A percentile compares a stretch with the other conserved stretches of the same genome.
Evolutionary conservation across 768 basidiomycete genomes (phyloP).

Genomic region (Leccinum obscurum): DNA sequence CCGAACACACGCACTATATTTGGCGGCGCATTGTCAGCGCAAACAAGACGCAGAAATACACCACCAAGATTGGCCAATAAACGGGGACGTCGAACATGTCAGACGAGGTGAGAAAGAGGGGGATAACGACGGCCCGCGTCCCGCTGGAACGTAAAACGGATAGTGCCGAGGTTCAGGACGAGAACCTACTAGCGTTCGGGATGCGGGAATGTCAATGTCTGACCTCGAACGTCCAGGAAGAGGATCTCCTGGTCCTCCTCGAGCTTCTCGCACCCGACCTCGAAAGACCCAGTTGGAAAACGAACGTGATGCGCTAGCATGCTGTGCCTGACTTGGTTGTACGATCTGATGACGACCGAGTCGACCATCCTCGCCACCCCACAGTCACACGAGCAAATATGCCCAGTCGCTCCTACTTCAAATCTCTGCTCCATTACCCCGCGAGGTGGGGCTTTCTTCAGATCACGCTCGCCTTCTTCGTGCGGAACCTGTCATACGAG

Average conservation of each 20-base stretch:
- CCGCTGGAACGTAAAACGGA: constrained; percentile 44
- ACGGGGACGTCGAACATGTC: constrained; percentile 93
- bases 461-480: constrained; percentile 87
- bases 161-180: no score
- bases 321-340: constrained; percentile 86
- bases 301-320: constrained; percentile 81
- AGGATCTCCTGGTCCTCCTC: constrained; percentile 83
- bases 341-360: constrained; percentile 94
- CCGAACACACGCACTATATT: constrained; percentile 71
- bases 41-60: constrained; percentile 96
- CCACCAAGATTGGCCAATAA: constrained; percentile 97
- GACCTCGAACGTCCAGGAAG: constrained; percentile 78
- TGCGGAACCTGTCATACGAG: constrained; percentile 87
- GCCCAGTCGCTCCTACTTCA: constrained; percentile 81
- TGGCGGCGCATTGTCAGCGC: constrained; percentile 84
- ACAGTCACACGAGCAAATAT: constrained; percentile 93
- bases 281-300: constrained; percentile 85
- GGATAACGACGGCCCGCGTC: constrained; percentile 84
- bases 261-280: constrained; percentile 86
- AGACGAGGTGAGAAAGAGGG: constrained; percentile 78
- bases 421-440: constrained; percentile 96
- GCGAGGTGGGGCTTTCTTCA: constrained; percentile 88
- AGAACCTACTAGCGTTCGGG: no score
- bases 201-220: constrained; percentile 41
- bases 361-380: constrained; percentile 91